Percentiles rank a stretch among this genome's conserved stretches.
Conservation (phyloP, 1,139 yeast species). For the Nakaseomyces uthaithaninus region DNA sequence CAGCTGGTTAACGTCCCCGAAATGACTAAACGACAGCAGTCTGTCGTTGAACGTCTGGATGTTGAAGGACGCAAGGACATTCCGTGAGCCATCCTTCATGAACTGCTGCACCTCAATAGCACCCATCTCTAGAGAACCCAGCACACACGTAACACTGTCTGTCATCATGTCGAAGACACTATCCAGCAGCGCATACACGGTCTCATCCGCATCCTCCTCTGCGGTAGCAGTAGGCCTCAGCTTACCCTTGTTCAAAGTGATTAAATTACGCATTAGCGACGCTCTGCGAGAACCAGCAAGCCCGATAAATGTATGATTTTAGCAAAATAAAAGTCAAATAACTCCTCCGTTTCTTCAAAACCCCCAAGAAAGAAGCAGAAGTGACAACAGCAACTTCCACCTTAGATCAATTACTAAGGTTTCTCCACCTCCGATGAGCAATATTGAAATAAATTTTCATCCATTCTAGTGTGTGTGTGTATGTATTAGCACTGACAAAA, state of each 20-base stretch:
- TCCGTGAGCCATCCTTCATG: slow-evolving; percentile 48
- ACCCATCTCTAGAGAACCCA: slow-evolving; percentile 54
- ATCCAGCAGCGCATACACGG: slow-evolving; percentile 26
- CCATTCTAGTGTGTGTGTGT: too few relatives aligned
- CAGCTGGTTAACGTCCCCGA: slow-evolving; percentile 55
- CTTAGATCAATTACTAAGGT: background rate
- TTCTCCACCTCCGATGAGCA: background rate
- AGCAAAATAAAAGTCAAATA: background rate
- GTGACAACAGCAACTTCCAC: too few relatives aligned
- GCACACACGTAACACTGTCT: slow-evolving; percentile 62
- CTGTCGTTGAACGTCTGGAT: slow-evolving; percentile 32
- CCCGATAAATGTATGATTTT: background rate
- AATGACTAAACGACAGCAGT: slow-evolving; percentile 50
- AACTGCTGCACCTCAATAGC: slow-evolving; percentile 53
- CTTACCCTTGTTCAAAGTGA: slow-evolving; percentile 50
- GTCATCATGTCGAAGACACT: slow-evolving; percentile 69
- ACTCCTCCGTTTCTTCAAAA: background rate
- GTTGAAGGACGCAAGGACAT: slow-evolving; percentile 51
- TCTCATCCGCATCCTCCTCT: slow-evolving; percentile 48
- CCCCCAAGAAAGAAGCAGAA: background rate
- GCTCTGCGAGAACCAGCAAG: too few relatives aligned
- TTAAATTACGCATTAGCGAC: slow-evolving; percentile 57
- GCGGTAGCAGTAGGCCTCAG: slow-evolving; percentile 41
- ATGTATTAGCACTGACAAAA: too few relatives aligned
- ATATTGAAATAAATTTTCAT: background rate